Conservation (phyloP, 2,329 filamentous ascomycete genomes). For the Aspergillus glaucus region DNA sequence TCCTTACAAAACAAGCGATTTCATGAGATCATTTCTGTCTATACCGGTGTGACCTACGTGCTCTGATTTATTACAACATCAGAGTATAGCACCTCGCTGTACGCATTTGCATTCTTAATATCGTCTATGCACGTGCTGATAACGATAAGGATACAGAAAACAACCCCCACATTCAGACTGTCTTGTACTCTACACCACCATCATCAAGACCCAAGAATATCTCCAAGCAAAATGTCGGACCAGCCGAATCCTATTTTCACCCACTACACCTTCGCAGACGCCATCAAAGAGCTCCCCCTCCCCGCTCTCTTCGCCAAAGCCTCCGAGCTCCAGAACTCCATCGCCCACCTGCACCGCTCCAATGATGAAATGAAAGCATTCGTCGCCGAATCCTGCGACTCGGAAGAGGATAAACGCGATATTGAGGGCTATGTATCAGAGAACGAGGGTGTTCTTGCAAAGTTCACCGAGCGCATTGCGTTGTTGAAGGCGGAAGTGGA, state of each 20-base stretch:
- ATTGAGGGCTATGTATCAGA: constrained; percentile 44
- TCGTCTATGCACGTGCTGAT: constrained; percentile 13
- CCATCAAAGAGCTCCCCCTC: constrained; percentile 53
- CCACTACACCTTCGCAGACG: constrained; percentile 47
- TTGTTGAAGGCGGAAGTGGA: constrained; percentile 49
- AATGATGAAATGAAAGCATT: constrained; percentile 53
- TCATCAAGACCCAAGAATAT: background rate
- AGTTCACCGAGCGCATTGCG: constrained; percentile 51
- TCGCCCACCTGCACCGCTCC: constrained; percentile 51
- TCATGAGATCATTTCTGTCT: too few relatives aligned
- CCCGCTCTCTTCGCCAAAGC: constrained; percentile 56
- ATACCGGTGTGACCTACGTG: too few relatives aligned
- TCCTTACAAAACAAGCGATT: too few relatives aligned
- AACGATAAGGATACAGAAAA: constrained; percentile 4
- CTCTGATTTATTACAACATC: too few relatives aligned
- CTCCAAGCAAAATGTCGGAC: constrained; percentile 40
- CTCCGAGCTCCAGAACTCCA: constrained; percentile 55
- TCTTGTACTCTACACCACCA: background rate
- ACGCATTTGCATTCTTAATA: background rate
- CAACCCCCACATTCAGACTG: background rate
- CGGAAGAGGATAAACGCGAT: constrained; percentile 41
- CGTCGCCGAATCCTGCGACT: constrained; percentile 43
- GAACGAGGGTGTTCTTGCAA: constrained; percentile 51
- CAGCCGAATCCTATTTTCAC: constrained; percentile 43
- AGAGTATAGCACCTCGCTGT: too few relatives aligned